Percentiles rank a stretch among this genome's conserved stretches.
Evolutionary conservation across 306 rosid genomes (phyloP).

Genomic region (Prunus salicina): DNA sequence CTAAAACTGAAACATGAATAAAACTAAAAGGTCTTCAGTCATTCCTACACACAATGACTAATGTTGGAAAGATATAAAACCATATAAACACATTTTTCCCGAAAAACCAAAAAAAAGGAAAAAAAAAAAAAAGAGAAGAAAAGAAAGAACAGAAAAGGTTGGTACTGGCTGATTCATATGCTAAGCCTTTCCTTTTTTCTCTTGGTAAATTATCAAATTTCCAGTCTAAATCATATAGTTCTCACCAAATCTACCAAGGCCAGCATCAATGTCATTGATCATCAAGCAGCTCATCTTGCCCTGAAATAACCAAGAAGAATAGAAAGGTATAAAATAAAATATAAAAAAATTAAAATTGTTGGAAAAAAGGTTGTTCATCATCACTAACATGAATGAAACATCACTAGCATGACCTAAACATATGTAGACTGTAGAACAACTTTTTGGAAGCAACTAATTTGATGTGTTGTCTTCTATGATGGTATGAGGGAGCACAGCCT

Average conservation of each 20-base stretch:
- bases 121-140: not conserved
- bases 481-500: not conserved
- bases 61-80: not conserved
- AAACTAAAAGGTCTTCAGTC: not conserved
- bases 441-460: not conserved
- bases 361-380: not conserved
- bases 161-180: not conserved
- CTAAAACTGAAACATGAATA: not conserved
- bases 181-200: not conserved
- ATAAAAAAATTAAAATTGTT: not conserved
- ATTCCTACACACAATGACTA: constrained; percentile 8
- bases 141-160: not conserved
- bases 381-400: no score
- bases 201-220: not conserved
- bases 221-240: constrained; percentile 13
- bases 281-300: constrained; percentile 97
- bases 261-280: constrained; percentile 97
- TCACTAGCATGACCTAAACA: not conserved
- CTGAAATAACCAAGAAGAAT: constrained; percentile 41
- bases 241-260: constrained; percentile 97
- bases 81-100: not conserved
- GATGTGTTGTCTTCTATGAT: not conserved
- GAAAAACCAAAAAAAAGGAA: not conserved
- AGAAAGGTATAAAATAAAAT: not conserved
- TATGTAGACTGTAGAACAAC: not conserved